Evolutionary conservation across 2,329 filamentous ascomycete genomes (phyloP), one percentile per base, ranked within the genome.

Genomic region (Colletotrichum sp.): DNA sequence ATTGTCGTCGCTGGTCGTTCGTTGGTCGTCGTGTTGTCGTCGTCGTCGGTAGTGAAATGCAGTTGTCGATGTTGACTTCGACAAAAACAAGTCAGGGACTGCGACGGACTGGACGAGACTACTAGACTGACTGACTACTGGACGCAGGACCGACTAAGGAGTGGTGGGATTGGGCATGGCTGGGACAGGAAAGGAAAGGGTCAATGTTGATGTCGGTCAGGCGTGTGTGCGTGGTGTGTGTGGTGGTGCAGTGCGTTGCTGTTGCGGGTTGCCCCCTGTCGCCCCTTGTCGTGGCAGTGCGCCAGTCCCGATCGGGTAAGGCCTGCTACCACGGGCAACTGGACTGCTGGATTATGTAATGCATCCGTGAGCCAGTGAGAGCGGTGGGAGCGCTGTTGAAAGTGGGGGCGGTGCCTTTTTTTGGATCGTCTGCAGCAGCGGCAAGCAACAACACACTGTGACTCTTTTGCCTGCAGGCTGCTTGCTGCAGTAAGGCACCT

Each of bases 251-350:
- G 43, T 52, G 43, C 43, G 43, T 75, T 76, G 74, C 74, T 77
- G 71, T 78, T 76, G 73, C 70, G 73, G 64, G 76, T 69, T 75
- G 66, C 55, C 74, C 66, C 76, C 76, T 76, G 74, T 74, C 74
- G 48, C 52, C 71, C 74, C 76, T 71, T 76, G 73, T 71, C 67
- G 67, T 75, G 75, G 76, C 75, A 78, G 66, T n/a, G 52, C 75
- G 68, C 75, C 38, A 67, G 70, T 4, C 75, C 58, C 2, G 7
- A 52, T 68, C 2, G 6, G 71, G 76, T 1, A 26, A 58, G 58
- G 71, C 13, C n/a, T 77, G 75, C 71, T 75, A 77, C 76, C 71
- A 78, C 75, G 75, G 75, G 76, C 76, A 78, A 78, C 76, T 73
- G 70, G 70, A 52, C 24, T 18, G 1, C 1, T 5, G 5, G 1